Percentiles rank a stretch among this genome's conserved stretches.
Conservation (phyloP, 257 asterid genomes). For the Galeopsis tetrahit region DNA sequence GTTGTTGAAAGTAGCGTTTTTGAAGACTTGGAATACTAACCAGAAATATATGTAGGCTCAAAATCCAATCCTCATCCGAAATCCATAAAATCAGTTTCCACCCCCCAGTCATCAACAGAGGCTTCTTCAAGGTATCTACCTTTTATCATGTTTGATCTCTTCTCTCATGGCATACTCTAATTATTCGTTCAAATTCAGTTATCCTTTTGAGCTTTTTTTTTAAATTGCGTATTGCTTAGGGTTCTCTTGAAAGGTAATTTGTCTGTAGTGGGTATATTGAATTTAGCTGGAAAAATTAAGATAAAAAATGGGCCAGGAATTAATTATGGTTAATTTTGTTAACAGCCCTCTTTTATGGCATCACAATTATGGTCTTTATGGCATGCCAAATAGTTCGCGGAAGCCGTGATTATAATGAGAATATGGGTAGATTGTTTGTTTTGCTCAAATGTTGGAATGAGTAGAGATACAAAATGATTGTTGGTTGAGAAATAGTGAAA, state of each 20-base stretch:
- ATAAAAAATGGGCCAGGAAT: neutral
- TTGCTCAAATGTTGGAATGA: too few relatives aligned
- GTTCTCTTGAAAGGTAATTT: neutral
- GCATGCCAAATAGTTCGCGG: too few relatives aligned
- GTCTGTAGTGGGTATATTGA: neutral
- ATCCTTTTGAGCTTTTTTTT: neutral
- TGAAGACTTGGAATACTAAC: neutral
- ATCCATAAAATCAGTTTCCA: neutral
- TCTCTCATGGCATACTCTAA: too few relatives aligned
- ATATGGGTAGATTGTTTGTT: too few relatives aligned
- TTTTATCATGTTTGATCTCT: neutral
- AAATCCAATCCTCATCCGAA: conserved; percentile 27
- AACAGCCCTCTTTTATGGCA: too few relatives aligned
- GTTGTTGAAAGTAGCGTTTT: conserved; percentile 17
- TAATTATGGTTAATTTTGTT: neutral
- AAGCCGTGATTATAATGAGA: too few relatives aligned
- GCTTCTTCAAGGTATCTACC: conserved; percentile 18
- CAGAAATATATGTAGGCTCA: conserved; percentile 1
- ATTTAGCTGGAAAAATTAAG: neutral
- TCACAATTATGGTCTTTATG: neutral
- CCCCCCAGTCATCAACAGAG: neutral
- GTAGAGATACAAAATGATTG: too few relatives aligned
- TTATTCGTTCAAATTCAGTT: too few relatives aligned
- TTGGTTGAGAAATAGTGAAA: too few relatives aligned
- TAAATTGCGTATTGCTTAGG: neutral